Evolutionary conservation across 768 basidiomycete species (phyloP).

Genomic region (Leccinum longicurvipes): DNA sequence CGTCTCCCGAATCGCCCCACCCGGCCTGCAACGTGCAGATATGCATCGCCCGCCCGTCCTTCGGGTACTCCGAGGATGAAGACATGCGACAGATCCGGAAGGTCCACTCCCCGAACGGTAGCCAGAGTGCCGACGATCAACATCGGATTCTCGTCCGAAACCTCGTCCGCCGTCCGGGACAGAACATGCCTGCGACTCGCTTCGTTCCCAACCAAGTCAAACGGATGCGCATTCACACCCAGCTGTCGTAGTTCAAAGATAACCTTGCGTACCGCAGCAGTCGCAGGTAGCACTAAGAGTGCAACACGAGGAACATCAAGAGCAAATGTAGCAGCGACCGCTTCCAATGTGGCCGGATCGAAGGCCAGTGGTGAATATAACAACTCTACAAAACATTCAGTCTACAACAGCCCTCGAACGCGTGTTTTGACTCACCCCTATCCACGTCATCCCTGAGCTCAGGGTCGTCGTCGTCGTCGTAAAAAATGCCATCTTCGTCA

Average conservation of each 20-base stretch:
- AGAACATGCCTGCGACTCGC: constrained; percentile 44
- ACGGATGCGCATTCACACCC: constrained; percentile 62
- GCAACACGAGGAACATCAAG: constrained; percentile 67
- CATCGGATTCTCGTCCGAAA: constrained; percentile 48
- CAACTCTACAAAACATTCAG: constrained; percentile 39
- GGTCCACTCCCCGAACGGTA: constrained; percentile 69
- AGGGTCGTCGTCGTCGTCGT: constrained; percentile 20
- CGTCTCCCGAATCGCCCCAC: constrained; percentile 67
- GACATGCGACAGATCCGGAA: constrained; percentile 69
- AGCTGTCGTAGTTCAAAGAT: constrained; percentile 61
- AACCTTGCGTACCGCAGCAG: constrained; percentile 56
- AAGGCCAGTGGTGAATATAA: constrained; percentile 48
- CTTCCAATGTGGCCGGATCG: constrained; percentile 57
- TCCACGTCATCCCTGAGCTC: constrained; percentile 20
- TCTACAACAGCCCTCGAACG: not conserved
- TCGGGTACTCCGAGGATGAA: constrained; percentile 66
- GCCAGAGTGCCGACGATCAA: constrained; percentile 69
- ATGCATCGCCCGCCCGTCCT: constrained; percentile 51
- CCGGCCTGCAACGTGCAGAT: constrained; percentile 69
- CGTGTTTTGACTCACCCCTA: constrained; percentile 15
- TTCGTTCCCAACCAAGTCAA: constrained; percentile 50
- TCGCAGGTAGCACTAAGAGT: constrained; percentile 64
- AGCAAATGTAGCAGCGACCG: constrained; percentile 67
- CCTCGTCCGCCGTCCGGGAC: constrained; percentile 26
- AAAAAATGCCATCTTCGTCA: constrained; percentile 21